Percentiles rank a stretch among this genome's conserved stretches.
Conservation (phyloP, 176 grass and related monocot genomes). For the Ensete ventricosum region DNA sequence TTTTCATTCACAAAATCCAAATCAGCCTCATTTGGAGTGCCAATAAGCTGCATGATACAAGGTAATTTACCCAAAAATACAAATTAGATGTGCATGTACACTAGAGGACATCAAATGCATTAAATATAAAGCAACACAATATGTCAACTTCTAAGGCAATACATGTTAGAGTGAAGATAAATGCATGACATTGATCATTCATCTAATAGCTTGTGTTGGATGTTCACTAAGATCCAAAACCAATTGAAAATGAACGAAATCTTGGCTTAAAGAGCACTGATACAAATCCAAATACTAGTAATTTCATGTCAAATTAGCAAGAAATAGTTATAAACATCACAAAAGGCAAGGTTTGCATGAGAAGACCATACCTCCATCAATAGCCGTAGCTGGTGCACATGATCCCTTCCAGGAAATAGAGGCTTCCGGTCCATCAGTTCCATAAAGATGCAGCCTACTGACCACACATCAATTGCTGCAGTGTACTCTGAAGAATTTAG, state of each 20-base stretch:
- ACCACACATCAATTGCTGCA: constrained; percentile 98
- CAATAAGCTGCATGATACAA: constrained; percentile 49
- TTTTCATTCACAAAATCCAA: constrained; percentile 96
- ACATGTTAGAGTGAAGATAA: no score
- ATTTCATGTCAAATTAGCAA: no score
- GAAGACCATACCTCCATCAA: constrained; percentile 72
- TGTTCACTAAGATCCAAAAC: no score
- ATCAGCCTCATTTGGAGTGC: constrained; percentile 79
- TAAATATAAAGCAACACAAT: not conserved
- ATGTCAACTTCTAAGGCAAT: no score
- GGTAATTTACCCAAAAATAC: not conserved
- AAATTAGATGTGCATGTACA: not conserved
- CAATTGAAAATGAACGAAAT: no score
- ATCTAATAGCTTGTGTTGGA: no score
- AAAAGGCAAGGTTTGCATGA: constrained; percentile 12
- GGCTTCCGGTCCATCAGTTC: constrained; percentile 94
- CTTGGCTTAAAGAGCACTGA: no score
- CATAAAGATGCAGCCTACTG: constrained; percentile 99
- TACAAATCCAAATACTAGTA: no score
- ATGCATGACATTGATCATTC: no score
- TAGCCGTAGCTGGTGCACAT: constrained; percentile 89
- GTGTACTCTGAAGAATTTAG: constrained; percentile 97
- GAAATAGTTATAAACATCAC: no score
- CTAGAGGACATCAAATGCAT: not conserved
- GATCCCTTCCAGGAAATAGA: constrained; percentile 93